Evolutionary conservation across 331 rosid genomes (phyloP).

Genomic region (Ulmus americana): DNA sequence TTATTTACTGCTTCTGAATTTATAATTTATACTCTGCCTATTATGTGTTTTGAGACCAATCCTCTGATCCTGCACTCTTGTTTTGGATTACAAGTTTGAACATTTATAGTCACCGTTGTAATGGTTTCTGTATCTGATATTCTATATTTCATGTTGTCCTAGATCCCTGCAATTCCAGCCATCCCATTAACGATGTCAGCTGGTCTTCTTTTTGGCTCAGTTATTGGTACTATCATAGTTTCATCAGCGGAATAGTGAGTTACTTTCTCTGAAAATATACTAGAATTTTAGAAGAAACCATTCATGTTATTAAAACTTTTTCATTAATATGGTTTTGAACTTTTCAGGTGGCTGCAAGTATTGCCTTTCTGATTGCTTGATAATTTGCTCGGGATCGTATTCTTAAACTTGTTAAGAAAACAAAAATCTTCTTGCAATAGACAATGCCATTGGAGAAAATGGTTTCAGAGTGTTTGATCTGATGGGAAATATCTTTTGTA

Average conservation of each 20-base stretch:
- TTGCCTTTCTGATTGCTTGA: slow-evolving; percentile 90
- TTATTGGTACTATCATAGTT: slow-evolving; percentile 74
- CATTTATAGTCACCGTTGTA: no score
- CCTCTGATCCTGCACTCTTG: no score
- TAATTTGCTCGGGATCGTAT: slow-evolving; percentile 95
- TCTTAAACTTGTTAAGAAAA: slow-evolving; percentile 89
- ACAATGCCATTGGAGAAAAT: slow-evolving; percentile 91
- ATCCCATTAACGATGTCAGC: slow-evolving; percentile 93
- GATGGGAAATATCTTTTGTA: no score
- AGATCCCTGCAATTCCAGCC: slow-evolving; percentile 96
- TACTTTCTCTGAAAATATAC: slow-evolving; percentile 3
- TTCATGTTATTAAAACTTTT: background rate
- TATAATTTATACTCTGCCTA: no score
- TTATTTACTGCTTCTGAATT: background rate
- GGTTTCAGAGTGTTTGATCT: slow-evolving; percentile 51
- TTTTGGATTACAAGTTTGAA: no score
- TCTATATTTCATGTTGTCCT: slow-evolving; percentile 11
- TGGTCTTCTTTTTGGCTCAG: slow-evolving; percentile 86
- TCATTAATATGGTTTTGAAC: slow-evolving; percentile 20
- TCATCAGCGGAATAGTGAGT: slow-evolving; percentile 86
- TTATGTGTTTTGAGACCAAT: no score
- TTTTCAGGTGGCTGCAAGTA: slow-evolving; percentile 87
- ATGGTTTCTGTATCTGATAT: background rate
- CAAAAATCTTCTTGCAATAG: slow-evolving; percentile 87
- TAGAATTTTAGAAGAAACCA: slow-evolving; percentile 2